Evolutionary conservation across 805 yeast genomes (phyloP).

Genomic region (Yarrowia divulgata): DNA sequence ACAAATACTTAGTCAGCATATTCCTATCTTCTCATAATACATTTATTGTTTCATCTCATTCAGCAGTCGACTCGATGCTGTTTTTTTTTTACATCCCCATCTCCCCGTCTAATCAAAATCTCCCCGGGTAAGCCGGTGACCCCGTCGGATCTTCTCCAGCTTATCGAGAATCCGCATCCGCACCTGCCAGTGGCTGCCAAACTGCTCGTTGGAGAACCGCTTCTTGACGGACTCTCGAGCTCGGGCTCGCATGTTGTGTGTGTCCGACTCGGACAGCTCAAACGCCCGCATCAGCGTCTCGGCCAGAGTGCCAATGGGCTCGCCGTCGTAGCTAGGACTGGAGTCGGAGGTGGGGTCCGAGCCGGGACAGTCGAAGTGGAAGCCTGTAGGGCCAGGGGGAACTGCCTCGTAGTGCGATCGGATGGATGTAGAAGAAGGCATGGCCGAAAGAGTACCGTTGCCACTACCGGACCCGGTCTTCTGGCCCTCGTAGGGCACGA

Average conservation of each 20-base stretch:
- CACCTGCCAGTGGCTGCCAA: conserved; percentile 61
- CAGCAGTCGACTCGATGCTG: not conserved
- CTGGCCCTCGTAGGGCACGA: conserved; percentile 55
- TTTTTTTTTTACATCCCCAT: not conserved
- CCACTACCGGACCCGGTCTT: not conserved
- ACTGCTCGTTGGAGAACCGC: conserved; percentile 68
- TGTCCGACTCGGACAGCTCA: conserved; percentile 52
- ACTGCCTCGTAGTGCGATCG: conserved; percentile 24
- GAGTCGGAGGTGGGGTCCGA: conserved; percentile 45
- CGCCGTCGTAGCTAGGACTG: conserved; percentile 18
- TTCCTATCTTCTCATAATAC: no score
- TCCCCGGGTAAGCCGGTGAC: conserved; percentile 42
- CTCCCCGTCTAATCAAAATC: conserved; percentile 41
- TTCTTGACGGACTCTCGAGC: conserved; percentile 53
- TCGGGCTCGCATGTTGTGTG: conserved; percentile 55
- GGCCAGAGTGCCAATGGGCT: conserved; percentile 48
- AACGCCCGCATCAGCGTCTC: conserved; percentile 53
- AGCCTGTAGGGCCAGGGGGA: conserved; percentile 60
- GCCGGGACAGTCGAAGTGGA: conserved; percentile 87
- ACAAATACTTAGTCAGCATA: no score
- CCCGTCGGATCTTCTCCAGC: conserved; percentile 44
- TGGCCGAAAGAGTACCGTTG: conserved; percentile 13
- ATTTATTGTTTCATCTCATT: no score
- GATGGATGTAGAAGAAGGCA: conserved; percentile 25
- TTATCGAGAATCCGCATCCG: conserved; percentile 44